phyloP scores from a whole-genome alignment of 768 basidiomycete species.

The Amanita exitialis region DNA sequence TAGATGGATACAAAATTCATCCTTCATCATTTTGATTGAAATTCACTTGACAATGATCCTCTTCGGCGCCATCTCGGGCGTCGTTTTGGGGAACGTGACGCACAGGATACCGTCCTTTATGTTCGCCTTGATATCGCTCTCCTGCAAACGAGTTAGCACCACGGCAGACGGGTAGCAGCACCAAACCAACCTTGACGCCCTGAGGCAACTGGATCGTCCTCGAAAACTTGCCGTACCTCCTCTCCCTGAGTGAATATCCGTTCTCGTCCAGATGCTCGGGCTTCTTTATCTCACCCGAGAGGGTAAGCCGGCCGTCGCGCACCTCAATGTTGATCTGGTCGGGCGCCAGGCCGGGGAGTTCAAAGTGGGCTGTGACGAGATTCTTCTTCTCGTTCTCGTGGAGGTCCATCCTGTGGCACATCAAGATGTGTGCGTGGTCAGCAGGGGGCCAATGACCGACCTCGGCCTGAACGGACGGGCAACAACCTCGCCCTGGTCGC shows the following conservation, averaged over 20 bases:
- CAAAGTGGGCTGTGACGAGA: slow-evolving; percentile 43
- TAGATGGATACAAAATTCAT: no score
- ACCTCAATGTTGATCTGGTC: slow-evolving; percentile 44
- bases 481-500: not conserved
- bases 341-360: slow-evolving; percentile 44
- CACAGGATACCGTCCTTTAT: slow-evolving; percentile 4
- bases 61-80: slow-evolving; percentile 6
- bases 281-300: slow-evolving; percentile 37
- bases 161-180: not conserved
- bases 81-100: slow-evolving; percentile 7
- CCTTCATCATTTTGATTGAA: no score
- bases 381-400: slow-evolving; percentile 38
- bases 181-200: slow-evolving; percentile 37
- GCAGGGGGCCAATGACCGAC: not conserved
- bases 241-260: slow-evolving; percentile 35
- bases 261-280: slow-evolving; percentile 22
- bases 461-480: not conserved
- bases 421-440: not conserved
- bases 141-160: not conserved
- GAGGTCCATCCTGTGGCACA: slow-evolving; percentile 37
- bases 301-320: slow-evolving; percentile 34
- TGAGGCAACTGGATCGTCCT: slow-evolving; percentile 41
- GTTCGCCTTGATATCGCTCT: slow-evolving; percentile 1
- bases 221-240: slow-evolving; percentile 33
- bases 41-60: slow-evolving; percentile 1